Evolutionary conservation across 768 basidiomycete species (phyloP).

Genomic region (Clavulina sp.): DNA sequence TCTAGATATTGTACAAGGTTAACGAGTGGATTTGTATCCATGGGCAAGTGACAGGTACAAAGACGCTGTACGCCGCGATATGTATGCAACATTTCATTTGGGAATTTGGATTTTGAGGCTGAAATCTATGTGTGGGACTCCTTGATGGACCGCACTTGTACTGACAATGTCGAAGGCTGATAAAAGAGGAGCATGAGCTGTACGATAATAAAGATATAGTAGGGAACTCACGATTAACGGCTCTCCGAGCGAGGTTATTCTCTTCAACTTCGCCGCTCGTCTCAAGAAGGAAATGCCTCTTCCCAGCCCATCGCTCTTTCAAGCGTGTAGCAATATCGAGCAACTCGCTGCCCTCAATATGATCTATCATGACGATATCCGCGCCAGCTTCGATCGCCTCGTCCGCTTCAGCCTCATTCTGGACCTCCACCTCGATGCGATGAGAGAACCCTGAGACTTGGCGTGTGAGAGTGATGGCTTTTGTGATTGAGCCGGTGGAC

Average conservation of each 20-base stretch:
- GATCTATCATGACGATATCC: conserved; percentile 90
- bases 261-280: conserved; percentile 93
- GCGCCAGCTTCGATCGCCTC: conserved; percentile 96
- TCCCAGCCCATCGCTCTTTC: conserved; percentile 62
- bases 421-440: conserved; percentile 85
- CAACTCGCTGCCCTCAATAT: conserved; percentile 66
- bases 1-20: too few relatives aligned
- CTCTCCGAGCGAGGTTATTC: conserved; percentile 57
- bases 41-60: too few relatives aligned
- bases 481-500: conserved; percentile 88
- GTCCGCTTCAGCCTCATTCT: conserved; percentile 74
- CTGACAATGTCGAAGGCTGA: conserved; percentile 69
- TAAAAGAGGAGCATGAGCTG: background rate
- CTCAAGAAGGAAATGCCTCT: conserved; percentile 78
- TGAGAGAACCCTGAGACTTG: conserved; percentile 81
- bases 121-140: conserved; percentile 88
- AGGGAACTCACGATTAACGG: conserved; percentile 70
- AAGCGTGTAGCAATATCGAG: conserved; percentile 47
- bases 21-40: too few relatives aligned
- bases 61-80: too few relatives aligned
- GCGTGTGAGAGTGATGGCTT: conserved; percentile 72
- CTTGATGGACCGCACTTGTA: conserved; percentile 80
- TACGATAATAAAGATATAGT: background rate
- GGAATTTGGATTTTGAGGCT: conserved; percentile 81
- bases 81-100: background rate